A percentile compares a stretch with the other conserved stretches of the same genome.
Conservation (phyloP, 139 green algal species). For the Pseudopediastrum boryanum region DNA sequence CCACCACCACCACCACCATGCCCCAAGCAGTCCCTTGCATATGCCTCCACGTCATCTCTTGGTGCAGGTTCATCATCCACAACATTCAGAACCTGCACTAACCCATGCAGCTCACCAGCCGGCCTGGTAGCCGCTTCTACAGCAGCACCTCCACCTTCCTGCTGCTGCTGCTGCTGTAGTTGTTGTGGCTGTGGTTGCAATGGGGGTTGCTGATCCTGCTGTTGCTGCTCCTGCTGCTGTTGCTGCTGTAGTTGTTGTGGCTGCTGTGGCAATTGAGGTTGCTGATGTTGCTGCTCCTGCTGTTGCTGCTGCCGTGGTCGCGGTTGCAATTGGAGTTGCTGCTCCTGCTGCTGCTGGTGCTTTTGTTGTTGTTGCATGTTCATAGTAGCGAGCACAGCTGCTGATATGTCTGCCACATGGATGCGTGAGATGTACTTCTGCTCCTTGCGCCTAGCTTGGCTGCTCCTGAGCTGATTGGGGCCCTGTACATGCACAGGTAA, state of each 20-base stretch:
- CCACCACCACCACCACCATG: background rate
- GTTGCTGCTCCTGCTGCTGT: slow-evolving; percentile 7
- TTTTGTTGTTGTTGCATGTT: slow-evolving; percentile 33
- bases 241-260: slow-evolving; percentile 4
- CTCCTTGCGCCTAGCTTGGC: background rate
- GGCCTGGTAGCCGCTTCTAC: background rate
- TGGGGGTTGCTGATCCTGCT: background rate
- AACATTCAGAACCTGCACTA: slow-evolving; percentile 10
- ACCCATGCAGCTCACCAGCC: background rate
- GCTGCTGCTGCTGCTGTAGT: slow-evolving; percentile 3
- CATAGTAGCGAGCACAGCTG: slow-evolving; percentile 23
- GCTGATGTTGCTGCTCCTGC: background rate
- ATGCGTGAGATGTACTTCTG: slow-evolving; percentile 28
- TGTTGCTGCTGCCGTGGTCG: background rate
- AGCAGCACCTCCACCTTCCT: too few relatives aligned
- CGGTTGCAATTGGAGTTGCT: too few relatives aligned
- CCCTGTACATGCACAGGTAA: background rate
- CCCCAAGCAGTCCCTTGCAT: background rate
- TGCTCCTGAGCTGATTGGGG: background rate
- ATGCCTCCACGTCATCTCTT: slow-evolving; percentile 17
- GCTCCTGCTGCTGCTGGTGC: too few relatives aligned
- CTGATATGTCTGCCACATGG: slow-evolving; percentile 22
- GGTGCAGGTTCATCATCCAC: slow-evolving; percentile 28
- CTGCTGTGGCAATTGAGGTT: background rate
- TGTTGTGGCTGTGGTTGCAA: background rate